Percentiles rank a stretch among this genome's conserved stretches.
Conservation (phyloP, 352 stramenopile genomes). For the Peronospora destructor region DNA sequence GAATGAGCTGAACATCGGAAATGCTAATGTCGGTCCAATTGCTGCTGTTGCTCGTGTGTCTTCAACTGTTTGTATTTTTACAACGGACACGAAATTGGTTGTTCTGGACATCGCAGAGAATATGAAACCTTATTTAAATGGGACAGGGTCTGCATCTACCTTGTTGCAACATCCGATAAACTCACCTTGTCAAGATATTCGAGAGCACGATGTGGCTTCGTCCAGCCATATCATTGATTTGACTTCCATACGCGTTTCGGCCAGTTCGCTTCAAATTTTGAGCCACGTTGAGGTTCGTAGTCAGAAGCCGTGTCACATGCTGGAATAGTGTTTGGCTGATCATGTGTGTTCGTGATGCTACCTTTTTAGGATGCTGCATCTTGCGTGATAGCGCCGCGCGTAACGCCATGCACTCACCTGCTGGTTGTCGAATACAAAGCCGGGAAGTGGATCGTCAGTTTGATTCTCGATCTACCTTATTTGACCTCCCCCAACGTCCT, state of each 20-base stretch:
- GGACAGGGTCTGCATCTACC: constrained; percentile 1
- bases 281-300: constrained; percentile 16
- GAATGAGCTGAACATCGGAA: constrained; percentile 9
- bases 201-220: constrained; percentile 2
- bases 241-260: constrained; percentile 31
- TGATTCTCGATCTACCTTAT: constrained; percentile 20
- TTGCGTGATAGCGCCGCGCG: background rate
- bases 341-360: constrained; percentile 1
- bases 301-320: background rate
- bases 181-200: background rate
- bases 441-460: constrained; percentile 19
- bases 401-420: constrained; percentile 24
- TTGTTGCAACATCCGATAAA: constrained; percentile 6
- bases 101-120: constrained; percentile 17
- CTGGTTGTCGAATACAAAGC: constrained; percentile 20
- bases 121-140: background rate
- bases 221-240: constrained; percentile 30
- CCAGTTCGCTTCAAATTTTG: constrained; percentile 36
- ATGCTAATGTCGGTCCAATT: constrained; percentile 12
- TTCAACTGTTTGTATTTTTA: constrained; percentile 21
- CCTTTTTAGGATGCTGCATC: constrained; percentile 5
- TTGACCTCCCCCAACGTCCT: constrained; percentile 36
- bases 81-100: constrained; percentile 22
- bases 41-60: constrained; percentile 23
- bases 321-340: constrained; percentile 3